phyloP scores from a whole-genome alignment of 495 filamentous ascomycete genomes.

The Xylaria grammica region DNA sequence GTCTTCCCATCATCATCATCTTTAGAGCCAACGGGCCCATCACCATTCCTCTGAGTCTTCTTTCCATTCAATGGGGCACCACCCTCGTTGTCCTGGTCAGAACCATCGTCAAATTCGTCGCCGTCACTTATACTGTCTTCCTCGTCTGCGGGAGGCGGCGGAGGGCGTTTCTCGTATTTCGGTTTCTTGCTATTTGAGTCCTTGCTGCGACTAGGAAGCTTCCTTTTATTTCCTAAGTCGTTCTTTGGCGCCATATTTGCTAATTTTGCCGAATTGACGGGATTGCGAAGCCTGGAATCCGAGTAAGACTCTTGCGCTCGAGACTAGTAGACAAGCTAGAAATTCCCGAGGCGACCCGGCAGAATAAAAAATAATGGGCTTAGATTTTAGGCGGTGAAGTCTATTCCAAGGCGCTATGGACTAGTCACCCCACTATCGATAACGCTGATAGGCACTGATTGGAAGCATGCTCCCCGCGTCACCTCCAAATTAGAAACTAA shows the following conservation, averaged over 20 bases:
- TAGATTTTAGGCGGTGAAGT: constrained; percentile 44
- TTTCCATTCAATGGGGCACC: constrained; percentile 31
- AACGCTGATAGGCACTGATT: constrained; percentile 14
- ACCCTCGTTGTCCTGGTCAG: constrained; percentile 44
- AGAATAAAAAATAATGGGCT: constrained; percentile 27
- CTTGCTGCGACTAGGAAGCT: constrained; percentile 45
- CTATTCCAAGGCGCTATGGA: not conserved
- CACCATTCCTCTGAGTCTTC: constrained; percentile 23
- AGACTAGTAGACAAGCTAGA: constrained; percentile 6
- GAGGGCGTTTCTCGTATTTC: constrained; percentile 45
- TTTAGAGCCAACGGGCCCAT: constrained; percentile 20
- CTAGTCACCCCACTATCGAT: constrained; percentile 21
- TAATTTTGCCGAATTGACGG: not conserved
- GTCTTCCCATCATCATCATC: constrained; percentile 29
- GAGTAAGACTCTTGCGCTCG: constrained; percentile 9
- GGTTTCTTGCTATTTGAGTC: constrained; percentile 51
- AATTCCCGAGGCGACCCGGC: constrained; percentile 21
- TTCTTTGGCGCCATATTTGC: constrained; percentile 38
- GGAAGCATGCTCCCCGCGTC: not conserved
- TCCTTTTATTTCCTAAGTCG: constrained; percentile 44
- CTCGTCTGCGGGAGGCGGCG: constrained; percentile 27
- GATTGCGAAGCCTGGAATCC: not conserved
- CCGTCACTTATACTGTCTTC: constrained; percentile 36
- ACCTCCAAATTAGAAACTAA: not conserved
- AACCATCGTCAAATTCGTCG: constrained; percentile 42